Evolutionary conservation across 23 red algal genomes (phyloP).

Genomic region (Agarophyton chilense): DNA sequence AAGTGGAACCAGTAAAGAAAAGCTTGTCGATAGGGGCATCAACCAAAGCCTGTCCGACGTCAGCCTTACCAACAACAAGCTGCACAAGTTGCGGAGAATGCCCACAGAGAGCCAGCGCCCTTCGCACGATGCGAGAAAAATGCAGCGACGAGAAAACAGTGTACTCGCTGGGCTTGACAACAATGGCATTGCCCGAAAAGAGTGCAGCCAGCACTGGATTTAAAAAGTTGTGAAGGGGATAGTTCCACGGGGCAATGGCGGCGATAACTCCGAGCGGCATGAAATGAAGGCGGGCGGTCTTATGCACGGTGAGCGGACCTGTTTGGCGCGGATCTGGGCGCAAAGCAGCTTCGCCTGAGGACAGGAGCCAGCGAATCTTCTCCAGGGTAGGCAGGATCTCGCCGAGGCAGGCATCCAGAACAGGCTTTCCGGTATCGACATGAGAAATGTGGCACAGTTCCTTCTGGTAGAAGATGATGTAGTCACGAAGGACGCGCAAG

Average conservation of each 20-base stretch:
- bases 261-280: slow-evolving; percentile 95
- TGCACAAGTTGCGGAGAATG: slow-evolving; percentile 82
- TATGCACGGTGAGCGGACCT: slow-evolving; percentile 82
- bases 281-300: slow-evolving; percentile 79
- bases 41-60: slow-evolving; percentile 80
- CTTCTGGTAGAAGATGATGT: slow-evolving; percentile 71
- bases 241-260: slow-evolving; percentile 99
- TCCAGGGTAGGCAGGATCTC: slow-evolving; percentile 92
- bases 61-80: slow-evolving; percentile 67
- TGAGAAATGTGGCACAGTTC: slow-evolving; percentile 38
- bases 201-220: slow-evolving; percentile 89
- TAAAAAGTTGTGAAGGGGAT: slow-evolving; percentile 97
- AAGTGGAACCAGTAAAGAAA: slow-evolving; percentile 96
- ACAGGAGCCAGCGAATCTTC: slow-evolving; percentile 95
- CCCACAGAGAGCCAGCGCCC: slow-evolving; percentile 64
- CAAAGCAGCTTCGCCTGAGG: slow-evolving; percentile 77
- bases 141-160: slow-evolving; percentile 72
- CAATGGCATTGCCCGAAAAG: slow-evolving; percentile 93
- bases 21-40: slow-evolving; percentile 79
- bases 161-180: slow-evolving; percentile 94
- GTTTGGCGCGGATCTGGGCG: slow-evolving; percentile 78
- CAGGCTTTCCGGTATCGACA: slow-evolving; percentile 87
- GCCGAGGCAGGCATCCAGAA: slow-evolving; percentile 86
- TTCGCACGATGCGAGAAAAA: slow-evolving; percentile 72
- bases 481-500: slow-evolving; percentile 38